phyloP scores from a whole-genome alignment of 108 stramenopile species.

The Nitzschia sp. region DNA sequence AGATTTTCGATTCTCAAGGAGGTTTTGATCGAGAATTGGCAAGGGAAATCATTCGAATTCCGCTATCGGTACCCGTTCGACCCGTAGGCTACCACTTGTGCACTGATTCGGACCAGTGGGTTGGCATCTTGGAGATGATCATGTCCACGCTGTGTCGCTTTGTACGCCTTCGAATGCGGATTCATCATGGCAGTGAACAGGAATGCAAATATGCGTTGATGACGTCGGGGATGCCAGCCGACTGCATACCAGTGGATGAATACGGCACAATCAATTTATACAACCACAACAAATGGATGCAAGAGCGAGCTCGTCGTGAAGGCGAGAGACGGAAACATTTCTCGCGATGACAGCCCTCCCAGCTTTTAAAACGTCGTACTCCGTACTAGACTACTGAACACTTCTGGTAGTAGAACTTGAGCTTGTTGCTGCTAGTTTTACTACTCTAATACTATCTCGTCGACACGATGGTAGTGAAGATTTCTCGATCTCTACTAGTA shows the following conservation, averaged over 20 bases:
- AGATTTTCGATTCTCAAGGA: conserved; percentile 12
- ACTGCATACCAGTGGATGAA: conserved; percentile 20
- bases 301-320: conserved; percentile 1
- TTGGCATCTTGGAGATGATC: conserved; percentile 29
- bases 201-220: conserved; percentile 35
- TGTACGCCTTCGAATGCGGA: conserved; percentile 35
- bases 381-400: neutral
- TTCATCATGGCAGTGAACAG: conserved; percentile 34
- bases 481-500: too few relatives aligned
- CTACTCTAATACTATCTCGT: neutral
- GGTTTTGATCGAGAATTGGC: conserved; percentile 33
- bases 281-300: conserved; percentile 26
- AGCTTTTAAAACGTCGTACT: too few relatives aligned
- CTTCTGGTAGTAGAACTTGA: neutral
- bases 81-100: conserved; percentile 35
- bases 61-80: conserved; percentile 25
- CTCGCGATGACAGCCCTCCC: neutral
- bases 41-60: conserved; percentile 22
- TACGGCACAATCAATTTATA: conserved; percentile 10
- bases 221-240: conserved; percentile 29
- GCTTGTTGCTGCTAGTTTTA: neutral
- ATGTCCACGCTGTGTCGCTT: conserved; percentile 26
- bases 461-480: neutral
- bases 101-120: conserved; percentile 37
- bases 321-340: neutral